phyloP scores from a whole-genome alignment of 1,284 basidiomycete genomes.

The Spongiforma sp. region DNA sequence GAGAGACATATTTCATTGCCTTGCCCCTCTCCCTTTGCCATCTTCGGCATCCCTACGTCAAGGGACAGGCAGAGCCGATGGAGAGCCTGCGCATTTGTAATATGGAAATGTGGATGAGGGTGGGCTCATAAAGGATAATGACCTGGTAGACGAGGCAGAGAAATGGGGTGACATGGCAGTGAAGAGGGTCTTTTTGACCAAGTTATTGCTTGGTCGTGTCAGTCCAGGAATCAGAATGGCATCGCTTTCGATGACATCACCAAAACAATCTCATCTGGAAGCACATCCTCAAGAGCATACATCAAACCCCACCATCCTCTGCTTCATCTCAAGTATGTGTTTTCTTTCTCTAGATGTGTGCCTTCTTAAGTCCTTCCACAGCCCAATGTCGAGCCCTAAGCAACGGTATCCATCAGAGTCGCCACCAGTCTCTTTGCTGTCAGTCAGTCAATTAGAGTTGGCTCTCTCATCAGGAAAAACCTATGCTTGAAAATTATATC shows the following conservation, averaged over 20 bases:
- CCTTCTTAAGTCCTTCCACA: constrained; percentile 18
- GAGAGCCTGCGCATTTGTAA: constrained; percentile 67
- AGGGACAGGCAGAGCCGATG: constrained; percentile 67
- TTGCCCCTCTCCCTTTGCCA: constrained; percentile 67
- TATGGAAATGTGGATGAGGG: constrained; percentile 50
- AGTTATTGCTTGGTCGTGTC: constrained; percentile 28
- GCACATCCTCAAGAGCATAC: constrained; percentile 69
- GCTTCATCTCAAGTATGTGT: constrained; percentile 47
- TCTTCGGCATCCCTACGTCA: constrained; percentile 59
- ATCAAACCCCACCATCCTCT: constrained; percentile 45
- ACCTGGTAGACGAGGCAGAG: no score
- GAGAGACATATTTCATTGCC: constrained; percentile 56
- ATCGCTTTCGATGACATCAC: constrained; percentile 56
- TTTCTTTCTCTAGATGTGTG: constrained; percentile 4
- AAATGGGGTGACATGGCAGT: no score
- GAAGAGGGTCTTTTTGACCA: no score
- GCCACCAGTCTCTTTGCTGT: constrained; percentile 40
- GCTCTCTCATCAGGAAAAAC: no score
- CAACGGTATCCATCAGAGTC: constrained; percentile 17
- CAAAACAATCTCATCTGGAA: constrained; percentile 72
- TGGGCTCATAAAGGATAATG: constrained; percentile 43
- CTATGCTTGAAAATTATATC: no score
- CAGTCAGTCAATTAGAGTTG: constrained; percentile 32
- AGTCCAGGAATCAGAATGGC: constrained; percentile 41
- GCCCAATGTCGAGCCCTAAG: constrained; percentile 25